Evolutionary conservation across 805 yeast genomes (phyloP), one percentile per base, ranked within the genome.

Genomic region (Pichia nakasei): DNA sequence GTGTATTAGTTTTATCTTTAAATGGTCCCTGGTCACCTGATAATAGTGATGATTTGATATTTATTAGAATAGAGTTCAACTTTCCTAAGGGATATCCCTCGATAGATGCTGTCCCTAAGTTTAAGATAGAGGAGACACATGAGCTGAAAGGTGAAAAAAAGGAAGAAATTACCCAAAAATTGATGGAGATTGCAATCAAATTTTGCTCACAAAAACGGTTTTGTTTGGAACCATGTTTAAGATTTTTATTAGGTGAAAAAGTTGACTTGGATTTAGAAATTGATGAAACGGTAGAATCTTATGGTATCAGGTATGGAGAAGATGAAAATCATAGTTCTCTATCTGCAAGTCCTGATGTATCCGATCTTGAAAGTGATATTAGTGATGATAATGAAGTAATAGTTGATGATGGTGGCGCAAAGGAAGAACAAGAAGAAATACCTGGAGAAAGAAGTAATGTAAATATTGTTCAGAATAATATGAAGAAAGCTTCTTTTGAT

Each of bases 171-270:
- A 52, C 73, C 17, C 53, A 58, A 3, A 70, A 67, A 22, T 59
- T 91, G 33, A 65, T 68, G 33, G 75, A 73, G 32, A 80, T 89
- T 8, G 65, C 85, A 0, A 59, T 58, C 2, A 72, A 70, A 42
- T 80, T 77, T 52, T 69, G 88, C 2, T 68, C 72, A 27, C 67
- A 71, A 32, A 75, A 77, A 26, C 67, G 69, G 47, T 85, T 78
- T 49, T 86, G 96, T 50, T 65, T 93, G 19, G 97, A 93, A 56
- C 81, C 84, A 1, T 78, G 89, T 52, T 60, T 91, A 44, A 59
- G 96, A 37, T 83, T 69, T 54, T 65, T 93, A 2, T 67, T 88
- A 67, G 98, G 98, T 3, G 97, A 87, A 50, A 74, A 76, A 43
- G 68, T 82, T n/a, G 68, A 65, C 44, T 49, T 75, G 21, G 73